Conservation (phyloP, 768 basidiomycete genomes). For the Atractiella rhizophila region DNA sequence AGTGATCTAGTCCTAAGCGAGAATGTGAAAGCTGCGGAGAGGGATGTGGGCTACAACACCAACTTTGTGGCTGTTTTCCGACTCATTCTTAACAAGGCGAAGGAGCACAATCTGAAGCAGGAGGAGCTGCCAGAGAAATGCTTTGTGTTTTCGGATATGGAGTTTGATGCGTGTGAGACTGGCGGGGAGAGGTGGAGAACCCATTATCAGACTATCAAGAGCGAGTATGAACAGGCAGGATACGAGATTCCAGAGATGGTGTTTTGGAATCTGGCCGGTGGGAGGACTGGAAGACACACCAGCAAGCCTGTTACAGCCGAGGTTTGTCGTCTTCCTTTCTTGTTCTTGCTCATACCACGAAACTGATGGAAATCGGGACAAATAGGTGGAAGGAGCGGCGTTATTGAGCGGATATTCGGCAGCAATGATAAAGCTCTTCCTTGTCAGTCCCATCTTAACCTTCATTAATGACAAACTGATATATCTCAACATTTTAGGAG, state of each 20-base stretch:
- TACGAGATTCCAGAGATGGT: constrained; percentile 50
- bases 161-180: constrained; percentile 32
- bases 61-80: constrained; percentile 38
- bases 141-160: constrained; percentile 58
- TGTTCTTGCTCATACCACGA: too few species aligned
- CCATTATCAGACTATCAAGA: constrained; percentile 34
- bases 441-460: constrained; percentile 27
- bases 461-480: too few species aligned
- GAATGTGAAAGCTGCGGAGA: too few species aligned
- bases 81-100: constrained; percentile 37
- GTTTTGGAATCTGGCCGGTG: constrained; percentile 35
- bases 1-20: constrained; percentile 11
- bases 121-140: constrained; percentile 52
- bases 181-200: too few species aligned
- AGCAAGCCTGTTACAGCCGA: constrained; percentile 33
- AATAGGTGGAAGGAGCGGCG: constrained; percentile 37
- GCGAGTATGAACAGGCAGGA: constrained; percentile 34
- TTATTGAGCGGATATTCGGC: constrained; percentile 45
- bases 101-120: constrained; percentile 31
- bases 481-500: too few species aligned
- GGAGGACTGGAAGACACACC: constrained; percentile 15
- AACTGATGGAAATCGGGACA: too few species aligned
- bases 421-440: constrained; percentile 44
- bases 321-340: too few species aligned
- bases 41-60: constrained; percentile 33